phyloP scores from a whole-genome alignment of 768 basidiomycete genomes.

The Panaeolus papilionaceus region DNA sequence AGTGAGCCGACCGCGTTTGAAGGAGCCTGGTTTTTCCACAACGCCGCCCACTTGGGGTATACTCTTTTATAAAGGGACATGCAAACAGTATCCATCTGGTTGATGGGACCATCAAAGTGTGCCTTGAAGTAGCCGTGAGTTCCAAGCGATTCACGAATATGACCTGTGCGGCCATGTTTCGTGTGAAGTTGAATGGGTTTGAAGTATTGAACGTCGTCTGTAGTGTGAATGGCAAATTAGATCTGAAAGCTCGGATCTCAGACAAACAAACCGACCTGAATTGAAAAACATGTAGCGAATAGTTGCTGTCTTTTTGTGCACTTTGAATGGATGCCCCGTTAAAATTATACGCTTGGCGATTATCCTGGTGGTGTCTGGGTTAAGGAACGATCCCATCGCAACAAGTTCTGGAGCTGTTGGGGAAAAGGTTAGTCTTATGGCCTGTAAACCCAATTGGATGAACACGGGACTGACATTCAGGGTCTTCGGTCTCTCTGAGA shows the following conservation, averaged over 20 bases:
- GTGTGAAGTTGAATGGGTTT: constrained; percentile 93
- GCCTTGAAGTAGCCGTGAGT: constrained; percentile 99
- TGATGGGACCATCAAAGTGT: constrained; percentile 90
- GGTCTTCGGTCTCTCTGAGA: constrained; percentile 70
- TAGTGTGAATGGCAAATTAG: constrained; percentile 18
- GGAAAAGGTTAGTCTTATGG: constrained; percentile 3
- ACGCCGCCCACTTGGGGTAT: constrained; percentile 83
- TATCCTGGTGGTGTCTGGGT: constrained; percentile 89
- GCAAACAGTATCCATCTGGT: constrained; percentile 97
- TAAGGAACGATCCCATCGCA: constrained; percentile 87
- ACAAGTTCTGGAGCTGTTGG: constrained; percentile 79
- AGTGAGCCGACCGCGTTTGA: constrained; percentile 13
- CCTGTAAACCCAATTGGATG: constrained; percentile 1
- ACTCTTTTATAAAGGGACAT: constrained; percentile 96
- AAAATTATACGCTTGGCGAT: constrained; percentile 94
- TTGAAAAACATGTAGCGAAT: constrained; percentile 99
- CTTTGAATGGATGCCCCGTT: constrained; percentile 95
- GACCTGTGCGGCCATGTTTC: constrained; percentile 88
- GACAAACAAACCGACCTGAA: constrained; percentile 52
- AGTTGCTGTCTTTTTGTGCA: constrained; percentile 96
- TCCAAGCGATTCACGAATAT: constrained; percentile 91
- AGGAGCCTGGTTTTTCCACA: constrained; percentile 44
- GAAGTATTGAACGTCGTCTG: constrained; percentile 91
- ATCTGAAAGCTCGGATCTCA: constrained; percentile 19
- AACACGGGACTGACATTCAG: constrained; percentile 56